Evolutionary conservation across 306 rosid genomes (phyloP), one percentile per base, ranked within the genome.

Genomic region (Ziziphus jujuba): DNA sequence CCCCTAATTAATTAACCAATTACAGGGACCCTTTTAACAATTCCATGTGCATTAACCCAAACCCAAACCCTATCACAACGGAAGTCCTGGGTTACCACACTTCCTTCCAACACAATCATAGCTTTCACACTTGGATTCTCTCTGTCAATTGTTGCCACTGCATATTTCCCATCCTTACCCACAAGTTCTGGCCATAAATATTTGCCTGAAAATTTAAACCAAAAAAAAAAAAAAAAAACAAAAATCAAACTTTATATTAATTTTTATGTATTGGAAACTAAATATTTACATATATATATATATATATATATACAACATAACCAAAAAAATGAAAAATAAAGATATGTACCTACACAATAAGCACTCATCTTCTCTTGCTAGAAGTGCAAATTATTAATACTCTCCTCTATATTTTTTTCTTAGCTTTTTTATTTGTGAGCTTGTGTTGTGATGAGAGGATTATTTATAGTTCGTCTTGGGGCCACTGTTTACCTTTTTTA

Each of bases 161-260:
- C 90, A 40, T 34, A 72, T 2, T 7, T 56, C 59, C 83, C 90
- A 24, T 61, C 8, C 25, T 13, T 64, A 36, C 85, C 87, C 24
- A 79, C 69, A 9, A 85, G 74, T 59, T 85, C 83, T 5, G 90
- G 85, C 85, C 90, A 82, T 31, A 84, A 81, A 13, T 66, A 71
- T 80, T 81, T 85, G 20, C 87, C n/a, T n/a, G n/a, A n/a, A n/a
- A n/a, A n/a, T n/a, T n/a, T n/a, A n/a, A n/a, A n/a, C n/a, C n/a
- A n/a, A n/a, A n/a, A n/a, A n/a, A n/a, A n/a, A n/a, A n/a, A n/a
- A n/a, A n/a, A n/a, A n/a, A n/a, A n/a, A n/a, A n/a, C n/a, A n/a
- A n/a, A n/a, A n/a, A n/a, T n/a, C n/a, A n/a, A n/a, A n/a, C n/a
- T n/a, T n/a, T n/a, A n/a, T n/a, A n/a, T n/a, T n/a, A n/a, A n/a